Evolutionary conservation across 176 grass and related monocot species (phyloP).

Genomic region (Thinopyrum elongatum): DNA sequence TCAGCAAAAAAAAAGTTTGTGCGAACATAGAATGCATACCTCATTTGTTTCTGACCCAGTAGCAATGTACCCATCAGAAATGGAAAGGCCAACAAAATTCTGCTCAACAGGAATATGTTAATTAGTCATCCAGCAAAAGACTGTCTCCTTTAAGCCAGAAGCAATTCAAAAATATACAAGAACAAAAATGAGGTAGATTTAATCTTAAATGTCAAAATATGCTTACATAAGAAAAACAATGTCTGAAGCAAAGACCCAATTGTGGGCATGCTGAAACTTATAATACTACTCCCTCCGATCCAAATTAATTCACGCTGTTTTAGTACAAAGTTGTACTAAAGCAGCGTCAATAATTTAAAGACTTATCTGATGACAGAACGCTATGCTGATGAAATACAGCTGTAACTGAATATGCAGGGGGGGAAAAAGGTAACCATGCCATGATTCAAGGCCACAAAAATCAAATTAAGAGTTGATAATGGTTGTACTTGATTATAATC

Average conservation of each 20-base stretch:
- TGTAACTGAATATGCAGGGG: not conserved
- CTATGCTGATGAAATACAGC: not conserved
- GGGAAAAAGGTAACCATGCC: not conserved
- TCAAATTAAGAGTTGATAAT: not conserved
- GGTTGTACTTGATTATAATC: not conserved
- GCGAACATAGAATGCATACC: constrained; percentile 54
- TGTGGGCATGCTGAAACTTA: not conserved
- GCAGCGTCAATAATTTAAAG: not conserved
- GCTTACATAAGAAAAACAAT: not conserved
- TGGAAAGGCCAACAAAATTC: constrained; percentile 98
- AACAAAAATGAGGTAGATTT: not conserved
- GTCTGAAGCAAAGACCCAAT: not conserved
- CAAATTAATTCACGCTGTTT: no score
- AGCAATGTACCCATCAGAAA: constrained; percentile 97
- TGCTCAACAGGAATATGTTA: constrained; percentile 46
- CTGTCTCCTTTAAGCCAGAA: not conserved
- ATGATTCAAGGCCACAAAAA: not conserved
- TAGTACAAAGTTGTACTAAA: no score
- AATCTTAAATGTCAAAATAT: not conserved
- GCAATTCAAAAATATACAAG: constrained; percentile 5
- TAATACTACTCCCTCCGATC: not conserved
- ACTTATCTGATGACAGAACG: not conserved
- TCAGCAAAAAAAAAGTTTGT: not conserved
- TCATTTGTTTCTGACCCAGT: constrained; percentile 99
- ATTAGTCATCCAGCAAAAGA: not conserved